Conservation (phyloP, 2,329 filamentous ascomycete genomes). For the Fusarium coicis region DNA sequence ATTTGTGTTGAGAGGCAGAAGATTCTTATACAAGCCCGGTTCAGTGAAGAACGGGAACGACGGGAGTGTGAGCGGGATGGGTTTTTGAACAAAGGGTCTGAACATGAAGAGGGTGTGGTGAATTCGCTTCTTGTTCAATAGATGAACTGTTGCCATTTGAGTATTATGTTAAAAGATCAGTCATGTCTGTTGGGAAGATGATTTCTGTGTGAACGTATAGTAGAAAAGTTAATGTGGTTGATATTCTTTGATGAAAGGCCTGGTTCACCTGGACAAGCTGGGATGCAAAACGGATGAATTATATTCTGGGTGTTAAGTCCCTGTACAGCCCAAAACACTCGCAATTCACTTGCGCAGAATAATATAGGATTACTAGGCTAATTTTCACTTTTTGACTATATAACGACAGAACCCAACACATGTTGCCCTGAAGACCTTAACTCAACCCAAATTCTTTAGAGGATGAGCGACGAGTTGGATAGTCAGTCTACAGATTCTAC, state of each 20-base stretch:
- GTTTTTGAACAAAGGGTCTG: conserved; percentile 11
- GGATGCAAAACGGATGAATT: no score
- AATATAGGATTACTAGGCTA: not conserved
- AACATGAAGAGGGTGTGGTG: conserved; percentile 1
- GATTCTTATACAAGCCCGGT: not conserved
- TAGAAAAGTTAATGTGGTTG: not conserved
- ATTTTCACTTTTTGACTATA: not conserved
- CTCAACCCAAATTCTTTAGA: not conserved
- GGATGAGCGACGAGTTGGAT: not conserved
- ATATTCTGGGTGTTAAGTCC: not conserved
- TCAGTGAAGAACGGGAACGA: not conserved
- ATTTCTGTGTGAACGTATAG: not conserved
- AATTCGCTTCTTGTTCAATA: not conserved
- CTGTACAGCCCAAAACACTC: not conserved
- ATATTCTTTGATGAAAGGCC: not conserved
- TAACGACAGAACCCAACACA: not conserved
- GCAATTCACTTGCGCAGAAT: not conserved
- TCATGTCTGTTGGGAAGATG: not conserved
- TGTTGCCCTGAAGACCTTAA: not conserved
- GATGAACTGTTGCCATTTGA: not conserved
- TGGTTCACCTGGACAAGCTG: not conserved
- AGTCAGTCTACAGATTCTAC: not conserved
- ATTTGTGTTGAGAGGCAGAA: not conserved
- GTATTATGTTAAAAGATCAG: not conserved
- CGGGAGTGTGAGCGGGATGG: not conserved